Evolutionary conservation across 331 rosid species (phyloP), one percentile per base, ranked within the genome.

Genomic region (Cydonia oblonga): DNA sequence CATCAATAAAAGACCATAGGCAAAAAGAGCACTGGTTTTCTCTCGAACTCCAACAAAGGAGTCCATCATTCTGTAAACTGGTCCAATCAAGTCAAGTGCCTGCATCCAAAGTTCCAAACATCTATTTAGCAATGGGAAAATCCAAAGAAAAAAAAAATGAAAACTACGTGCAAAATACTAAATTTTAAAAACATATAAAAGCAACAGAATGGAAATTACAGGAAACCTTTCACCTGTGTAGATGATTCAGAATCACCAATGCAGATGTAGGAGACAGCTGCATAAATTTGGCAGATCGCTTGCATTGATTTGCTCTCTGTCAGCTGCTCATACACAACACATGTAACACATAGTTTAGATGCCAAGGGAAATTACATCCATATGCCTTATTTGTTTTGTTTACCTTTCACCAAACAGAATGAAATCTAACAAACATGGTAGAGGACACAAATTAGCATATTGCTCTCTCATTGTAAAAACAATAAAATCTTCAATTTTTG

Each of bases 21-120:
- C 98, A 74, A 89, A 93, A 80, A 91, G 92, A 76, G 86, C 92
- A 68, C 88, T 86, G 60, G 98, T 93, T 88, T 93, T 91, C 89
- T 93, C 98, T 79, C 97, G 84, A 81, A 93, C 96, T 68, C 98
- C 97, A 20, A 89, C 98, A 74, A 93, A 93, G 53, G 97, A 91
- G 83, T 93, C 98, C 91, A 89, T 91, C 80, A 87, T 87, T 59
- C 90, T 85, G 83, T 91, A 86, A 75, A 89, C 96, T 58, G 98
- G 98, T 77, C 96, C 88, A 67, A 93, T 82, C 87, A 89, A 88
- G 84, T 91, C 98, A 67, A 88, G 97, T 73, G 98, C 98, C 98
- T 93, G 92, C 82, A 83, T 9, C 71, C 9, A n/a, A n/a, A n/a
- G n/a, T n/a, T n/a, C n/a, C n/a, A 85, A 85, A 74, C 44, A n/a